These are phyloP conservation scores for Ehretia macrophylla DNA, from an alignment of 257 asterid genomes.

Conservation along the genomic window DNA sequence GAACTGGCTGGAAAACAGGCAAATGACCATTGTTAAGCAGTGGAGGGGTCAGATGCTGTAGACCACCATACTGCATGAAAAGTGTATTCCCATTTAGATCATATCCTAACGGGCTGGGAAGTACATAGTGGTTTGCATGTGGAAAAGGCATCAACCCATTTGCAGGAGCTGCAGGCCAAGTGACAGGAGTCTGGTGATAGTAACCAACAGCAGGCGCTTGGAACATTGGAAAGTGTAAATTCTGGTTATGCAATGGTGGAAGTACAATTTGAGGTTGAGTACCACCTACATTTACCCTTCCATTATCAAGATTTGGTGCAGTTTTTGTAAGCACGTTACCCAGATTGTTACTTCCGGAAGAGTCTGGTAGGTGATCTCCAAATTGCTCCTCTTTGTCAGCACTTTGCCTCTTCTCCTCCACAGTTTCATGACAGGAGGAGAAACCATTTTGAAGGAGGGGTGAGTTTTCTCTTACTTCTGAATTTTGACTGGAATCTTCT, in stretches of 20 bases:
- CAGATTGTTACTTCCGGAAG: slow-evolving; percentile 23
- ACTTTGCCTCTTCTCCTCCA: slow-evolving; percentile 20
- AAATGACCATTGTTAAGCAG: slow-evolving; percentile 43
- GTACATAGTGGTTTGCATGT: slow-evolving; percentile 64
- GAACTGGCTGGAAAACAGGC: slow-evolving; percentile 57
- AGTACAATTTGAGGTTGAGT: slow-evolving; percentile 48
- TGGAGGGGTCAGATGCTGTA: slow-evolving; percentile 59
- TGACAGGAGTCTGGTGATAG: slow-evolving; percentile 64
- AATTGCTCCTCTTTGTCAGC: slow-evolving; percentile 16
- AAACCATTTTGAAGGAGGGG: slow-evolving; percentile 34
- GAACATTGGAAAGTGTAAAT: slow-evolving; percentile 55
- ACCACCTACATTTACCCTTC: slow-evolving; percentile 36
- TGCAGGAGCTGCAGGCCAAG: slow-evolving; percentile 62
- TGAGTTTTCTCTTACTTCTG: slow-evolving; percentile 56
- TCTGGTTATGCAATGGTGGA: slow-evolving; percentile 58
- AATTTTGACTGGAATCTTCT: slow-evolving; percentile 65
- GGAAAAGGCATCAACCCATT: slow-evolving; percentile 64
- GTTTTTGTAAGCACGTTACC: slow-evolving; percentile 30
- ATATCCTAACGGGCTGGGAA: slow-evolving; percentile 50
- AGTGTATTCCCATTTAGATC: slow-evolving; percentile 59
- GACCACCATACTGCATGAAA: slow-evolving; percentile 58
- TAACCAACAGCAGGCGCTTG: slow-evolving; percentile 70
- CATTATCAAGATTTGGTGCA: slow-evolving; percentile 27
- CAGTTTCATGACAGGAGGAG: slow-evolving; percentile 26
- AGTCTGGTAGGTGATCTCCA: slow-evolving; percentile 24